These are phyloP conservation scores for Apophysomyces trapeziformis DNA, from an alignment of 371 early-diverging fungal genomes.

Conservation along the genomic window DNA sequence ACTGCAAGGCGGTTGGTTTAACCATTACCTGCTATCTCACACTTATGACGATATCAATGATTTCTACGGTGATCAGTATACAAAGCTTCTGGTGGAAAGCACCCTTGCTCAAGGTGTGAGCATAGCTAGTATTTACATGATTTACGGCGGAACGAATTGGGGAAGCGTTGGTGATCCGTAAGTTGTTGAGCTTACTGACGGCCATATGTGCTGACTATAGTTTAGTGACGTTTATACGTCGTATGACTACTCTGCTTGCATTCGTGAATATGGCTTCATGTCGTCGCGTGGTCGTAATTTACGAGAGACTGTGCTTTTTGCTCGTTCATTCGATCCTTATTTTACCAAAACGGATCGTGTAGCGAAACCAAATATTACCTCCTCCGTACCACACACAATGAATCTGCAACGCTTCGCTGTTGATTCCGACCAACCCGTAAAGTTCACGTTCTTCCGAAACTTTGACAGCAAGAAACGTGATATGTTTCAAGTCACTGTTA, in stretches of 20 bases:
- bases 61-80: slow-evolving; percentile 77
- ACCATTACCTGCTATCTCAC: slow-evolving; percentile 68
- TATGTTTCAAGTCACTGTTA: slow-evolving; percentile 52
- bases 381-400: slow-evolving; percentile 51
- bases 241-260: slow-evolving; percentile 81
- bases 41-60: slow-evolving; percentile 74
- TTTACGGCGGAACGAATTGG: slow-evolving; percentile 89
- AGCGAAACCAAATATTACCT: slow-evolving; percentile 34
- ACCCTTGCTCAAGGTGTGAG: slow-evolving; percentile 74
- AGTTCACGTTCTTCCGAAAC: slow-evolving; percentile 75
- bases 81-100: slow-evolving; percentile 65
- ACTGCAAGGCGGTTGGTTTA: slow-evolving; percentile 86
- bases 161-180: slow-evolving; percentile 79
- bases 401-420: slow-evolving; percentile 55
- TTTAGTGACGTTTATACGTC: slow-evolving; percentile 77
- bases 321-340: slow-evolving; percentile 67
- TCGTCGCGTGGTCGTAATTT: slow-evolving; percentile 71
- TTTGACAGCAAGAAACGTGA: slow-evolving; percentile 55
- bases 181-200: slow-evolving; percentile 26
- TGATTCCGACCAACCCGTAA: slow-evolving; percentile 39
- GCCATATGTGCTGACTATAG: not conserved
- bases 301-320: slow-evolving; percentile 65
- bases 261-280: slow-evolving; percentile 77
- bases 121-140: slow-evolving; percentile 73
- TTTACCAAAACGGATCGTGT: slow-evolving; percentile 61